These are phyloP conservation scores for Daldinia loculata DNA, from an alignment of 495 filamentous ascomycete species.

Conservation along the genomic window DNA sequence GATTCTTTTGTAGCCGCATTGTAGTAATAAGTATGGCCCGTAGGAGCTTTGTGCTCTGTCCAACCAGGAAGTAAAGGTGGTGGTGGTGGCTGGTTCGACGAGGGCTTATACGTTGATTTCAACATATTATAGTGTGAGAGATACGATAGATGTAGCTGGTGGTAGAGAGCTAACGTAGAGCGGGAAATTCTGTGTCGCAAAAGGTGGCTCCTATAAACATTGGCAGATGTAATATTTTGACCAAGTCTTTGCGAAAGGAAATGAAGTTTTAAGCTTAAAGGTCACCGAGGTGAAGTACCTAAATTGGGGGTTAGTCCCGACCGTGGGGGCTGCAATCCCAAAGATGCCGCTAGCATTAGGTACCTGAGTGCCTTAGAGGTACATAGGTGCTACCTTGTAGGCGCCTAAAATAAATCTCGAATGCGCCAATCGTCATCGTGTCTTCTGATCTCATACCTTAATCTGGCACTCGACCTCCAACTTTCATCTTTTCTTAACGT, in stretches of 20 bases:
- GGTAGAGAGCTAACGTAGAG: not conserved
- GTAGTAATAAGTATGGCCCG: slow-evolving; percentile 90
- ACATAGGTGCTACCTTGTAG: too few species aligned
- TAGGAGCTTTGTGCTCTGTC: slow-evolving; percentile 92
- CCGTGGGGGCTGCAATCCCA: too few species aligned
- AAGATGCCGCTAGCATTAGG: too few species aligned
- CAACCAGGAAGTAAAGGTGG: slow-evolving; percentile 79
- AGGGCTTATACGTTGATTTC: slow-evolving; percentile 69
- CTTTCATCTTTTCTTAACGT: too few species aligned
- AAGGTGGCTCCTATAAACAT: not conserved
- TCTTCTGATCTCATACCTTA: too few species aligned
- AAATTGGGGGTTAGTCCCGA: too few species aligned
- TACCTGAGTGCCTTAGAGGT: too few species aligned
- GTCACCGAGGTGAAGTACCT: slow-evolving; percentile 5
- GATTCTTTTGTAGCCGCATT: slow-evolving; percentile 86
- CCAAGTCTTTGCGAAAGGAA: not conserved
- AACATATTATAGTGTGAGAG: slow-evolving; percentile 55
- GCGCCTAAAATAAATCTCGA: too few species aligned
- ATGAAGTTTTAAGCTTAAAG: not conserved
- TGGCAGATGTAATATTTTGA: not conserved
- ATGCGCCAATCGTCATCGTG: too few species aligned
- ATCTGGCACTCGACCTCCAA: too few species aligned
- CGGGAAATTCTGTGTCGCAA: not conserved
- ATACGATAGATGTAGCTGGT: not conserved
- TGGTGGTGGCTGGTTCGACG: slow-evolving; percentile 51